Base-by-base conservation (phyloP, 179 eudicot species). In the Gypsophila paniculata region DNA sequence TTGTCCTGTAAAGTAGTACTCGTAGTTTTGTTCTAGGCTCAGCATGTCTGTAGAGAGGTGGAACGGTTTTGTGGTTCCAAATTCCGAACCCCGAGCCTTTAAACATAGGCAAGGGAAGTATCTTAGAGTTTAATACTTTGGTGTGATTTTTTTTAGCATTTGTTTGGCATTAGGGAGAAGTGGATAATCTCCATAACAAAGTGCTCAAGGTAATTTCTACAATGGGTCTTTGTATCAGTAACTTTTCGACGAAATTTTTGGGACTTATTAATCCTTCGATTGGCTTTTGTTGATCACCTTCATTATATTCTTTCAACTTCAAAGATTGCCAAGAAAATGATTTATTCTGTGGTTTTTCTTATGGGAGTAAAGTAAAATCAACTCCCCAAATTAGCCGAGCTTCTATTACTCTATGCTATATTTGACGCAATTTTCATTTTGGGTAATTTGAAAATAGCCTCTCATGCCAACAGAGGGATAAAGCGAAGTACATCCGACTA, bases 91-190 rank as follows among this genome's bases (percentile, higher is more conserved):
- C 74, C 59, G 12, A 69, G 79, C 76, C 48, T 55, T 72, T 19
- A 76, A 63, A 79, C 74, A 72, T 64, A 69, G 44, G 71, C 63
- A 62, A n/a, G 71, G 57, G 46, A 36, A 32, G n/a, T 38, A 48
- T 58, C 6, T 12, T 19, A 29, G 23, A 0, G 25, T 61, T 23
- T 15, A 18, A 19, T 10, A 32, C 14, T 22, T 15, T 2, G 19
- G 73, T 29, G 72, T 65, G 60, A 7, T 29, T 26, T 68, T 26
- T 68, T 39, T 65, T 38, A 19, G 38, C 42, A 51, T 51, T 68
- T 52, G 61, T 68, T 68, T 51, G 60, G 55, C 14, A 51, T 15
- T 34, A 0, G 13, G 34, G 57, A 68, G 70, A 67, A 48, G 34
- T 67, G 34, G 54, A 17, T 2, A 67, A 67, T 48, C 71, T 49